A percentile compares a stretch with the other conserved stretches of the same genome.
Conservation (phyloP, 2,329 filamentous ascomycete genomes). For the Neospermospora avenae region DNA sequence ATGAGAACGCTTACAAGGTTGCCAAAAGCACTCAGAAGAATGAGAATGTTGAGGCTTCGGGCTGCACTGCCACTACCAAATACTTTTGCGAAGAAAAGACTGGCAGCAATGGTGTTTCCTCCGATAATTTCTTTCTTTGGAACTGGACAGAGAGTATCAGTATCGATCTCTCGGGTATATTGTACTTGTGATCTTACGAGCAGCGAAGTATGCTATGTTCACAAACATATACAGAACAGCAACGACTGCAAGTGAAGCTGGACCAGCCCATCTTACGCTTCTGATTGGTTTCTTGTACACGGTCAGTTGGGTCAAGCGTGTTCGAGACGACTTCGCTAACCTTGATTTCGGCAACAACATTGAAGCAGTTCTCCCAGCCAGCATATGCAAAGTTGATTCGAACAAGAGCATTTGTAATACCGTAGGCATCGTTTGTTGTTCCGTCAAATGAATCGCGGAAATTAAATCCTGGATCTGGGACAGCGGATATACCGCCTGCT, state of each 20-base stretch:
- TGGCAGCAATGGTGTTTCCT: conserved; percentile 45
- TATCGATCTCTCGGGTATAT: no score
- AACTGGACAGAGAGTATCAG: conserved; percentile 32
- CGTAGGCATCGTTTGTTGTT: conserved; percentile 42
- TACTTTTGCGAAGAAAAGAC: conserved; percentile 48
- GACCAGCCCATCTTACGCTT: conserved; percentile 49
- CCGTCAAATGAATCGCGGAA: conserved; percentile 54
- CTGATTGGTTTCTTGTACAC: conserved; percentile 42
- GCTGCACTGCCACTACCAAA: conserved; percentile 46
- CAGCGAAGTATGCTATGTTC: conserved; percentile 60
- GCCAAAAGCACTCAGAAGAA: conserved; percentile 46
- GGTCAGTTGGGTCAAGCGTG: neutral
- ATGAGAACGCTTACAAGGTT: conserved; percentile 48
- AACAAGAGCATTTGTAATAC: conserved; percentile 56
- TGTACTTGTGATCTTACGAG: no score
- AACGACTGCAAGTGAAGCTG: conserved; percentile 49
- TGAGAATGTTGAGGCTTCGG: conserved; percentile 43
- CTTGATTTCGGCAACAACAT: conserved; percentile 59
- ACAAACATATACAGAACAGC: conserved; percentile 54
- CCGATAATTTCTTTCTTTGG: conserved; percentile 50
- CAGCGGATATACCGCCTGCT: conserved; percentile 49
- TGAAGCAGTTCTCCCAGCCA: conserved; percentile 59
- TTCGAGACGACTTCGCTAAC: conserved; percentile 24
- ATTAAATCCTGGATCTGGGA: conserved; percentile 47
- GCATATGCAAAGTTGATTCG: conserved; percentile 57